Base-by-base conservation (phyloP, 225 moss, liverwort and hornwort species). In the Polytrichum commune region DNA sequence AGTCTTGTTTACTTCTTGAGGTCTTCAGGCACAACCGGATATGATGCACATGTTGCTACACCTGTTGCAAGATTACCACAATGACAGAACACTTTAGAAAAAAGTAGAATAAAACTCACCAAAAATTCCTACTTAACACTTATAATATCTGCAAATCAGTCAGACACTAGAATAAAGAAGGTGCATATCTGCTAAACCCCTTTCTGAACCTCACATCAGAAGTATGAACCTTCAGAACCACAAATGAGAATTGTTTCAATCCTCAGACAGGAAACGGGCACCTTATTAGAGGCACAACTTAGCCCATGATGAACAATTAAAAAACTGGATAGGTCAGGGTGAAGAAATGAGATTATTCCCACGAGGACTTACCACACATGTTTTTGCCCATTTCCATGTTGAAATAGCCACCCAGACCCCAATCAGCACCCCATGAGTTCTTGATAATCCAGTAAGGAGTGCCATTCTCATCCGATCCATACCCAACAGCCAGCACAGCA, bases 401-500 rank as follows among this genome's bases (percentile, higher is more conserved):
- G 73, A 98, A 95, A 68, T 98, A 98, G 9, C 97, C 97, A 54
- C 82, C 22, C n/a, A 82, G 65, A 58, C 97, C 97, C 93, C 93
- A 98, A 18, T 68, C 58, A 0, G n/a, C 74, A 66, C 97, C 97
- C 97, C 97, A 98, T 0, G 97, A 98, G 70, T 98, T 98, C 73
- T 98, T 98, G 4, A 98, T 83, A 73, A 95, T 95, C 97, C 97
- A 98, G 79, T 94, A 95, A 7, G 92, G 87, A 3, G 33, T 83
- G 60, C 92, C 92, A 23, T 88, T 90, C 26, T 68, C 80, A 32
- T 84, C 75, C 30, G 84, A 83, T 64, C 90, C 90, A 61, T 95
- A 98, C 64, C 97, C 97, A 68, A 98, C 97, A 63, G 97, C 97
- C 81, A 98, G 74, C 62, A 98, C 97, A 16, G 97, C 97, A 77